Conservation (phyloP, 2,329 filamentous ascomycete species). For the Fusarium chaquense region DNA sequence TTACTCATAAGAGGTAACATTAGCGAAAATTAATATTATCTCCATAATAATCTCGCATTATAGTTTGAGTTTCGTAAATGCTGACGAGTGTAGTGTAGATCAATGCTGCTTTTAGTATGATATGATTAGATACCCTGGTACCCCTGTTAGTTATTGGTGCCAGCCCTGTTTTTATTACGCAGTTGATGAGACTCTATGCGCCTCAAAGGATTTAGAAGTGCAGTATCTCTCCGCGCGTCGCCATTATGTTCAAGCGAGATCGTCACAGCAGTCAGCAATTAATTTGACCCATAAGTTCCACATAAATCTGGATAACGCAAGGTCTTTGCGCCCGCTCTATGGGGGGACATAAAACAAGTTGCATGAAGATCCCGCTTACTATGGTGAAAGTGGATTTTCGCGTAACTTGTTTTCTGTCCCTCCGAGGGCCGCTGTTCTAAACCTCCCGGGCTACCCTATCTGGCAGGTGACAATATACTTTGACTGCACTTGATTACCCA, state of each 20-base stretch:
- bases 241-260: background rate
- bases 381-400: too few species aligned
- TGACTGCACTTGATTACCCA: background rate
- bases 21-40: background rate
- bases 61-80: background rate
- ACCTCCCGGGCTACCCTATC: background rate
- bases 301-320: background rate
- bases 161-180: background rate
- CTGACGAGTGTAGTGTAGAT: background rate
- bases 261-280: rapidly evolving
- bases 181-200: background rate
- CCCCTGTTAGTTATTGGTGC: background rate
- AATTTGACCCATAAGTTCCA: background rate
- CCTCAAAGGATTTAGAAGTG: background rate
- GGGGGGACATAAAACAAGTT: too few species aligned
- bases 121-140: background rate
- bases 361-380: too few species aligned
- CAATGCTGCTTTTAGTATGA: background rate
- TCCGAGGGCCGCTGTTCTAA: too few species aligned
- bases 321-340: background rate
- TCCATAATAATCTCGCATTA: background rate
- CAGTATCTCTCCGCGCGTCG: background rate
- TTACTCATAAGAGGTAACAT: background rate
- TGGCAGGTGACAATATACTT: background rate
- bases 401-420: too few species aligned